These are phyloP conservation scores for Acer saccharum DNA, from an alignment of 345 rosid species.

Conservation along the genomic window DNA sequence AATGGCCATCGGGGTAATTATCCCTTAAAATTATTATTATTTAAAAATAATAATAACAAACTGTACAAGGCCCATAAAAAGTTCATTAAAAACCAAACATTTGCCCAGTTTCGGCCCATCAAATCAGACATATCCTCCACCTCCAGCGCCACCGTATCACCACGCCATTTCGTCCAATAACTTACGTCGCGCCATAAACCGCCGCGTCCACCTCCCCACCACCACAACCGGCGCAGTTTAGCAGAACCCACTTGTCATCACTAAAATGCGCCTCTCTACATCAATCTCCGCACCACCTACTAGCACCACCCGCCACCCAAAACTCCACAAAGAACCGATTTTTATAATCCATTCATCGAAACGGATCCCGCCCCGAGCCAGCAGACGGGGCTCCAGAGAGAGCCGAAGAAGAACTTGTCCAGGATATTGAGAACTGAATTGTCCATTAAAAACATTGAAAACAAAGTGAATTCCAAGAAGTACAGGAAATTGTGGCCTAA, in stretches of 20 bases:
- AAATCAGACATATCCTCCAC: not conserved
- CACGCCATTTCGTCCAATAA: not conserved
- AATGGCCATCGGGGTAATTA: no score
- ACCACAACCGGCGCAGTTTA: conserved; percentile 15
- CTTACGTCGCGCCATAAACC: no score
- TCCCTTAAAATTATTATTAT: no score
- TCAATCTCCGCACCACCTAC: conserved; percentile 27
- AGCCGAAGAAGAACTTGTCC: conserved; percentile 59
- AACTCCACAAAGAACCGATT: conserved; percentile 26
- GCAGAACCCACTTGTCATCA: not conserved
- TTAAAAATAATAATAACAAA: no score
- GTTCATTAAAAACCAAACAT: not conserved
- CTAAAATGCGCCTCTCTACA: not conserved
- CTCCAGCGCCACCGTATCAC: not conserved
- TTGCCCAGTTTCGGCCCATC: not conserved
- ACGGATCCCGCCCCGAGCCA: conserved; percentile 23
- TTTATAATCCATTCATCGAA: conserved; percentile 22
- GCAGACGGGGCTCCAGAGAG: conserved; percentile 40
- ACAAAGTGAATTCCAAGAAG: conserved; percentile 72
- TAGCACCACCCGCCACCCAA: conserved; percentile 36
- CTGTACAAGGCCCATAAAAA: not conserved
- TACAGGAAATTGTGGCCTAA: conserved; percentile 75
- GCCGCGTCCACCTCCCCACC: not conserved
- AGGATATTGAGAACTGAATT: conserved; percentile 67
- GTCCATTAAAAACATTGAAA: conserved; percentile 65